Evolutionary conservation across 1,284 basidiomycete genomes (phyloP), one percentile per base, ranked within the genome.

Genomic region (Apiotrichum sp.): DNA sequence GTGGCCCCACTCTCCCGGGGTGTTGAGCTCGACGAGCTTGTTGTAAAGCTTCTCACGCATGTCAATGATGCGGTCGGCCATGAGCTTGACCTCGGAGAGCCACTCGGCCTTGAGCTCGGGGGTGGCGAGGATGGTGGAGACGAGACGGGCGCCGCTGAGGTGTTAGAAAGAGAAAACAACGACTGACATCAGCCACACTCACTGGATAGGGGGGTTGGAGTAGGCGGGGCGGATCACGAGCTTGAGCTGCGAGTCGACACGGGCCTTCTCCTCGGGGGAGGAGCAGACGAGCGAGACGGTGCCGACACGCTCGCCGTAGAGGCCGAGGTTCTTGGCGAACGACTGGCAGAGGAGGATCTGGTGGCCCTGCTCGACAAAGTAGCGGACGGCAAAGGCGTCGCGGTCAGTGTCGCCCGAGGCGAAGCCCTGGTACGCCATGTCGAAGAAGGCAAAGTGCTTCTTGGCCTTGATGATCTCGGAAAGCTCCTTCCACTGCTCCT

Each of bases 281-380:
- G 78, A 75, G 46, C 84, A 84, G 50, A 87, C 85, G 66, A 97
- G 76, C 29, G 90, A 93, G 82, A 98, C 91, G n/a, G 89, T 87
- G 22, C 93, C 93, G 57, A 91, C 89, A 72, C 93, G 89, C 78
- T 97, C 93, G 64, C 93, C 96, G 76, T 98, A 98, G 41, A 98
- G 83, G 59, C 96, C 95, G 83, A 97, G 95, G 81, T 98, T 99
- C 49, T 99, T 99, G 53, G 96, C 96, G 77, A 98, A 99, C 53
- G 89, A 93, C 78, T 99, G 96, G 59, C 86, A 81, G 47, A 93
- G 83, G 13, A 89, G 87, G 62, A 93, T 78, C 69, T 89, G 87
- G 78, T 93, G 90, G 42, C 90, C 89, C 74, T 91, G 80, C 47
- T 85, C 80, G 53, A 96, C 89, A 78, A 99, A 98, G 80, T 96